Evolutionary conservation across 768 basidiomycete genomes (phyloP).

Genomic region (Boletus edulis): DNA sequence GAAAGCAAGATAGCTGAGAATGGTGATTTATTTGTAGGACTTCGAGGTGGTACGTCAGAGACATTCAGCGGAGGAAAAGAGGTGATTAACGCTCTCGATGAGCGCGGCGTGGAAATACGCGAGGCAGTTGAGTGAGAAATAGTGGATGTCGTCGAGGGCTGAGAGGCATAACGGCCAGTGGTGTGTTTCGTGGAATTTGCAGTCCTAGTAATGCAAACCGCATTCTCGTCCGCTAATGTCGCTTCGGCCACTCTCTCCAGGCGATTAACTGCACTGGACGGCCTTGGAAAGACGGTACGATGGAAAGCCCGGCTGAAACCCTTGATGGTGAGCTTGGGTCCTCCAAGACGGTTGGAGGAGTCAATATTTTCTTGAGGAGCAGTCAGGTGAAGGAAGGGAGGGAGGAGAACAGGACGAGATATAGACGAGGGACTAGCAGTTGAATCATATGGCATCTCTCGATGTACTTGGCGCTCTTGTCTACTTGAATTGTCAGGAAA

Average conservation of each 20-base stretch:
- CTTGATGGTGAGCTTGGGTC: conserved; percentile 32
- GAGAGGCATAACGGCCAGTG: background rate
- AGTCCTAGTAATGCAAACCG: background rate
- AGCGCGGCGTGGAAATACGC: background rate
- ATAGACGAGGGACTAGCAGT: conserved; percentile 3
- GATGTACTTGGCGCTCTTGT: background rate
- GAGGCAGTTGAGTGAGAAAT: conserved; percentile 1
- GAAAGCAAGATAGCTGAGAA: conserved; percentile 14
- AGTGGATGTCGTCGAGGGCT: background rate
- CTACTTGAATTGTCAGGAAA: conserved; percentile 1
- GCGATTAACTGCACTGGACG: background rate
- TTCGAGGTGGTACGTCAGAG: conserved; percentile 10
- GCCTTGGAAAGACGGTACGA: conserved; percentile 26
- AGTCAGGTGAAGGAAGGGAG: conserved; percentile 15
- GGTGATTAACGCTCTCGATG: conserved; percentile 4
- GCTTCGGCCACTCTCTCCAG: conserved; percentile 4
- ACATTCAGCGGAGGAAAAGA: conserved; percentile 11
- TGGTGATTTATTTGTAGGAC: conserved; percentile 8
- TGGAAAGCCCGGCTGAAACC: conserved; percentile 46
- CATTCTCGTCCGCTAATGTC: conserved; percentile 1
- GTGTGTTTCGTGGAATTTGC: background rate
- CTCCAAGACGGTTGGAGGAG: conserved; percentile 31
- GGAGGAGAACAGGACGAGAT: conserved; percentile 14
- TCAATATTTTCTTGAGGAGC: conserved; percentile 4
- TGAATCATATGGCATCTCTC: conserved; percentile 8